Evolutionary conservation across 202 grass and related monocot species (phyloP).

Genomic region (Schoenoplectus triqueter): DNA sequence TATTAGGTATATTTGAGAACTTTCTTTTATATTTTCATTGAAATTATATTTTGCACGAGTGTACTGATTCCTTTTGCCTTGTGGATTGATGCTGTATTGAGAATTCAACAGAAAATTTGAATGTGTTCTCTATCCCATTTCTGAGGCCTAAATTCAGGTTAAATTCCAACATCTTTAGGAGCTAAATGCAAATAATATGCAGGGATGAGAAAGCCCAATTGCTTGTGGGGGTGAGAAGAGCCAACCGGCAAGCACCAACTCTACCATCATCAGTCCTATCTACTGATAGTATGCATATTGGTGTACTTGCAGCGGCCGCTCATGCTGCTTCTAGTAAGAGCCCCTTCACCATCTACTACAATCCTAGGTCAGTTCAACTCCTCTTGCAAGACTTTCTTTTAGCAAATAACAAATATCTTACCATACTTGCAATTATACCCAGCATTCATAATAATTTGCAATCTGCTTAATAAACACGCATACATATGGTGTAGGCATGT

Average conservation of each 20-base stretch:
- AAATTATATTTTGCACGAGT: not conserved
- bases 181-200: not conserved
- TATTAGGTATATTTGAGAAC: slow-evolving; percentile 61
- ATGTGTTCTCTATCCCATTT: slow-evolving; percentile 19
- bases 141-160: not conserved
- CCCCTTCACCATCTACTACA: slow-evolving; percentile 95
- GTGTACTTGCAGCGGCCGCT: slow-evolving; percentile 90
- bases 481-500: not conserved
- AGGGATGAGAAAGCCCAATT: slow-evolving; percentile 99
- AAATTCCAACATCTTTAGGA: not conserved
- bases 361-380: slow-evolving; percentile 63
- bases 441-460: not conserved
- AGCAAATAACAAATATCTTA: not conserved
- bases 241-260: slow-evolving; percentile 65
- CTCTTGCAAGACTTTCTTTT: slow-evolving; percentile 1
- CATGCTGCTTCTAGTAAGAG: slow-evolving; percentile 83
- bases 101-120: not conserved
- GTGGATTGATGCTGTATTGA: not conserved
- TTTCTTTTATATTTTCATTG: not conserved
- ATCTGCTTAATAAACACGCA: too few species aligned
- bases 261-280: slow-evolving; percentile 81
- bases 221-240: slow-evolving; percentile 79
- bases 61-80: not conserved
- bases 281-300: slow-evolving; percentile 98
- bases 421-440: not conserved